These are phyloP conservation scores for Sphaerobolus stellatus DNA, from an alignment of 1,284 basidiomycete species.

Conservation along the genomic window DNA sequence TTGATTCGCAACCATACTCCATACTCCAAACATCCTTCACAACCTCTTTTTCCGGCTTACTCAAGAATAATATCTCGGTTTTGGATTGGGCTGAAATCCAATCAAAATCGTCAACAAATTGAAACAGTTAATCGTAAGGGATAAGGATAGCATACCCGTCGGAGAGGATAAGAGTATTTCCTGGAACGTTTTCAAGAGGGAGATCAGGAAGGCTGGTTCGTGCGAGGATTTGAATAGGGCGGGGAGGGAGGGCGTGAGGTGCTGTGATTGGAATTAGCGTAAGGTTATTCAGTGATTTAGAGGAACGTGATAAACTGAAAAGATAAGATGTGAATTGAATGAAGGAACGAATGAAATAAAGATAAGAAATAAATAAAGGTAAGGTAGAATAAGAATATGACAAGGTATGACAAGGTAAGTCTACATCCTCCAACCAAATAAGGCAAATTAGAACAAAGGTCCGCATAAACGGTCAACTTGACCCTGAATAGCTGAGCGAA, in stretches of 20 bases:
- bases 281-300: neutral
- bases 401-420: conserved; percentile 1
- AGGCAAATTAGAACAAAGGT: too few relatives aligned
- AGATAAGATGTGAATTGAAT: neutral
- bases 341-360: neutral
- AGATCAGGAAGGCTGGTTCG: conserved; percentile 57
- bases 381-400: neutral
- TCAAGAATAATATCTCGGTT: conserved; percentile 63
- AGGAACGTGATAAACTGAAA: neutral
- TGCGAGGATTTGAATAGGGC: conserved; percentile 63
- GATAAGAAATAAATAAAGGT: too few relatives aligned
- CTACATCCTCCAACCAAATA: too few relatives aligned
- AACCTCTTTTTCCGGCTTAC: conserved; percentile 45
- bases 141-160: neutral
- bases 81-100: conserved; percentile 51
- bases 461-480: too few relatives aligned
- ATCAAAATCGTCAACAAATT: neutral
- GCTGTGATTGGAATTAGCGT: conserved; percentile 32
- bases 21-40: conserved; percentile 8
- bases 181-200: conserved; percentile 52
- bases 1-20: conserved; percentile 1
- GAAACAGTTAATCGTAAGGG: neutral
- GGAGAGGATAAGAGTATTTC: conserved; percentile 29
- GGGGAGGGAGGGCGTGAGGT: conserved; percentile 56
- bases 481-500: too few relatives aligned